Base-by-base conservation (phyloP, 2,329 filamentous ascomycete species). In the Orbilia quercus region DNA sequence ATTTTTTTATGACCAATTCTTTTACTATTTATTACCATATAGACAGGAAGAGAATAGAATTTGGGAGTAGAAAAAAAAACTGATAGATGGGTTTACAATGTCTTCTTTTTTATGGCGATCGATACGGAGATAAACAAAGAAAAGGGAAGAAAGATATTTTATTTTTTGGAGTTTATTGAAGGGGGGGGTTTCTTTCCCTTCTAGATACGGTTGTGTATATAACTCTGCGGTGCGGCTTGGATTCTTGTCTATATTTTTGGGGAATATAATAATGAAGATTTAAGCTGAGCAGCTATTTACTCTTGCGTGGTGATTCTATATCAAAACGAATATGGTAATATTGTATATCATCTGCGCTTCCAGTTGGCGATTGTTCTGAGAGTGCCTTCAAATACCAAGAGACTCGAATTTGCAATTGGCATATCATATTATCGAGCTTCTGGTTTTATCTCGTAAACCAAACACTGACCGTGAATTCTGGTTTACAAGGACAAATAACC, bases 121-220 rank as follows among this genome's bases (percentile, higher is more conserved):
- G 44, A 16, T 9, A 51, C 16, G 16, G 48, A 47, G 16, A 16
- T 22, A 20, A 53, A 9, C 23, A 36, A 7, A 23, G 25, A 18
- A 22, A 25, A 20, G 14, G 25, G 12, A 36, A 36, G 18, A 9
- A 18, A 53, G n/a, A n/a, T n/a, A n/a, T n/a, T n/a, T n/a, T n/a
- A n/a, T n/a, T n/a, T n/a, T 53, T 20, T 53, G 48, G 48, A 53
- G 48, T 53, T 53, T 36, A 22, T 20, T 45, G 20, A 45, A 18
- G 20, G 9, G 14, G 11, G 45, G 45, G 20, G 2, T 50, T 28
- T 50, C 22, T 5, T 28, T 50, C 22, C 20, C 22, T 50, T 28
- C 11, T 28, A 6, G 6, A 20, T 47, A 20, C 9, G 9, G 20
- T 23, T 47, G 16, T 47, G 44, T 47, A 47, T 47, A 47, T 47